Percentiles rank a stretch among this genome's conserved stretches.
Conservation (phyloP, 768 basidiomycete species). For the Daedalea quercina region DNA sequence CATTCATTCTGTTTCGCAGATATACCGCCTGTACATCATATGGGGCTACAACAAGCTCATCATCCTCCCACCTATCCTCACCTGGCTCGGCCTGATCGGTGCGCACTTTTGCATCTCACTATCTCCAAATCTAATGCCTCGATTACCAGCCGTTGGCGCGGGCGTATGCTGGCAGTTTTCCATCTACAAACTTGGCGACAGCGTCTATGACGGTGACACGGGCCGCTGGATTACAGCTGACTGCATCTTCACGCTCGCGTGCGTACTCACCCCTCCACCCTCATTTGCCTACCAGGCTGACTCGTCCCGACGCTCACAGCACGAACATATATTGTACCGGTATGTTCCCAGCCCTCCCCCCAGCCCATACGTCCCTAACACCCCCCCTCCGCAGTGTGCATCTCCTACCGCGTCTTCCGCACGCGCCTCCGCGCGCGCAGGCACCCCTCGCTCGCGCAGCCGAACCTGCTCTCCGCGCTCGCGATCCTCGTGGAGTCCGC, state of each 20-base stretch:
- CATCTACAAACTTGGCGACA: background rate
- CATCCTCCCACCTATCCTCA: background rate
- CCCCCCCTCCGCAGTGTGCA: background rate
- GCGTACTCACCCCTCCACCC: background rate
- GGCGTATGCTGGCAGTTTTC: constrained; percentile 1
- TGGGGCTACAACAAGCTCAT: background rate
- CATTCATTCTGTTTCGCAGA: background rate
- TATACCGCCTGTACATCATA: constrained; percentile 2
- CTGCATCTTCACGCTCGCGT: constrained; percentile 1
- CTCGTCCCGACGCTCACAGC: background rate
- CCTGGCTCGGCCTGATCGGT: constrained; percentile 1
- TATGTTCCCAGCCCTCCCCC: background rate
- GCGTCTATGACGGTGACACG: background rate
- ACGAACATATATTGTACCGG: constrained; percentile 1
- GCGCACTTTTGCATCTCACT: background rate
- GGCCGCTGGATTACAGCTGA: background rate
- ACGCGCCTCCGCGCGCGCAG: background rate
- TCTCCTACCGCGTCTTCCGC: constrained; percentile 2
- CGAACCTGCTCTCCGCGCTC: background rate
- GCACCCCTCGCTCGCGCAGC: background rate
- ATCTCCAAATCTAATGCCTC: background rate
- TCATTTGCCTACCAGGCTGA: background rate
- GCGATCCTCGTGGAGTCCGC: constrained; percentile 2
- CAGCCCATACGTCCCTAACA: background rate
- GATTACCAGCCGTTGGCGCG: background rate